Evolutionary conservation across 352 stramenopile species (phyloP).

Genomic region (Phytopythium vexans): DNA sequence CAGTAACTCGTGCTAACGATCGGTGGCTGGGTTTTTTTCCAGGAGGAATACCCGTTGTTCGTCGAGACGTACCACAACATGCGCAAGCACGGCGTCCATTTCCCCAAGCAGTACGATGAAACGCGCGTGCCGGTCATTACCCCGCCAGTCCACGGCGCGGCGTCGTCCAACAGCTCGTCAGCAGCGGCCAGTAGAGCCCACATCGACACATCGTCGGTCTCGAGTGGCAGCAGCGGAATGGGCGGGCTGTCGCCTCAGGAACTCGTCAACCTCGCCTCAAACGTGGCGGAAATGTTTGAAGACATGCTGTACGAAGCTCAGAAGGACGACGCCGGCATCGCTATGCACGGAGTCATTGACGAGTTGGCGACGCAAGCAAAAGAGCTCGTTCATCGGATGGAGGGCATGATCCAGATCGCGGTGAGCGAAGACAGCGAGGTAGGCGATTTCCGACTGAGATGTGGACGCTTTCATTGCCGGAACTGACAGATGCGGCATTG

Average conservation of each 20-base stretch:
- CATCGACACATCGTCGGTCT: slow-evolving; percentile 45
- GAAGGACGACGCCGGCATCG: slow-evolving; percentile 40
- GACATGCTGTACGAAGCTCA: slow-evolving; percentile 74
- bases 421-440: slow-evolving; percentile 52
- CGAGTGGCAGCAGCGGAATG: slow-evolving; percentile 39
- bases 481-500: not conserved
- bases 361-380: slow-evolving; percentile 58
- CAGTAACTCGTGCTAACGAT: not conserved
- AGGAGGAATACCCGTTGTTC: slow-evolving; percentile 75
- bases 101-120: slow-evolving; percentile 77
- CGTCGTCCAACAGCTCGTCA: not conserved
- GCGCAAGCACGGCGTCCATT: slow-evolving; percentile 71
- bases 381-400: slow-evolving; percentile 61
- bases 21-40: slow-evolving; percentile 2
- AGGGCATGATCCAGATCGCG: slow-evolving; percentile 58
- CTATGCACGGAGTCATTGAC: slow-evolving; percentile 56
- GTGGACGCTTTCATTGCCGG: not conserved
- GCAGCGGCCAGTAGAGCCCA: not conserved
- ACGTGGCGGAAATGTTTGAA: slow-evolving; percentile 79
- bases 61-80: slow-evolving; percentile 85
- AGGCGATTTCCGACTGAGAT: not conserved
- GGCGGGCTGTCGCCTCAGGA: slow-evolving; percentile 53
- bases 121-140: slow-evolving; percentile 58
- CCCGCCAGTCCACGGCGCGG: slow-evolving; percentile 11
- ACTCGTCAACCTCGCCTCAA: slow-evolving; percentile 59